These are phyloP conservation scores for Areca catechu DNA, from an alignment of 176 grass and related monocot genomes.

Conservation along the genomic window DNA sequence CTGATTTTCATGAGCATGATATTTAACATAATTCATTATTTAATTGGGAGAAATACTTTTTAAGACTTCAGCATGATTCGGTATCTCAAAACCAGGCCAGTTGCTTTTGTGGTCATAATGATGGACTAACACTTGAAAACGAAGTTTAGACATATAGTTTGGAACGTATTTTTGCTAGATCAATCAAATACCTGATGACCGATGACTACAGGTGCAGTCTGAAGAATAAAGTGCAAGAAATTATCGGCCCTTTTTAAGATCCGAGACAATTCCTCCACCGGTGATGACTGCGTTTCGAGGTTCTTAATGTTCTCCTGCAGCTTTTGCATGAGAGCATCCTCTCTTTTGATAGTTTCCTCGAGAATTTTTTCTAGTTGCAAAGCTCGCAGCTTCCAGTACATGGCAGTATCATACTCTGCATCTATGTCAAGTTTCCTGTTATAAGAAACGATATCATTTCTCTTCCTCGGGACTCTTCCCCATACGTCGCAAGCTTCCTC, in stretches of 20 bases:
- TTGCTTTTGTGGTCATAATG: too few species aligned
- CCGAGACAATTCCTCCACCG: constrained; percentile 68
- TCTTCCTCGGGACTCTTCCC: constrained; percentile 40
- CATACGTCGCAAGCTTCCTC: constrained; percentile 65
- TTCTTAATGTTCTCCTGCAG: constrained; percentile 54
- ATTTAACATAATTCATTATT: too few species aligned
- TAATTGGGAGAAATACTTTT: too few species aligned
- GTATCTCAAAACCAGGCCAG: too few species aligned
- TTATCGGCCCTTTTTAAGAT: constrained; percentile 82
- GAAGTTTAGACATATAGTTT: too few species aligned
- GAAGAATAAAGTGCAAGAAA: constrained; percentile 94
- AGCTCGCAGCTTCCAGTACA: constrained; percentile 63
- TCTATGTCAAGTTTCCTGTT: constrained; percentile 59
- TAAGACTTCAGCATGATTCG: too few species aligned
- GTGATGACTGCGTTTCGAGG: constrained; percentile 45
- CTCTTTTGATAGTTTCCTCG: constrained; percentile 62
- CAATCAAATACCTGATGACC: constrained; percentile 65
- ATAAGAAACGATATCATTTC: constrained; percentile 29
- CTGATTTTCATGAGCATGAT: too few species aligned
- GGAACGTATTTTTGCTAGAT: too few species aligned
- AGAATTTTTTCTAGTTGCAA: constrained; percentile 47
- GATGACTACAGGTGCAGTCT: constrained; percentile 87
- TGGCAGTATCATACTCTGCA: constrained; percentile 35
- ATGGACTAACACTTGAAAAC: too few species aligned
- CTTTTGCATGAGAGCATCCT: constrained; percentile 42